Evolutionary conservation across 768 basidiomycete genomes (phyloP).

Genomic region (Russula compacta): DNA sequence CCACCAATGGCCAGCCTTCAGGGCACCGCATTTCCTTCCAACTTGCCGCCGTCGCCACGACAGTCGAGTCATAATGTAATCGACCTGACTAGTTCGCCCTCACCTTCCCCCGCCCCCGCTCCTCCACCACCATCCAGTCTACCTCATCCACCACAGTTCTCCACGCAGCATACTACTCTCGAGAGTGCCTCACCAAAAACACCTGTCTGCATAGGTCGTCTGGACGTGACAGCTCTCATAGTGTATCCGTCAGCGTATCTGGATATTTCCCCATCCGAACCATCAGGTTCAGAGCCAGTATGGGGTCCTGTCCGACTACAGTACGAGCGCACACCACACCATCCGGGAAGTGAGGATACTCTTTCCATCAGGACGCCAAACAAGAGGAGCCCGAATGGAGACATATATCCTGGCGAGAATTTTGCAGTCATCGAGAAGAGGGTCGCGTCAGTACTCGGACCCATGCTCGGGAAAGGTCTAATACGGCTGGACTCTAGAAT

Average conservation of each 20-base stretch:
- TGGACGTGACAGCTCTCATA: slow-evolving; percentile 74
- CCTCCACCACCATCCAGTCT: slow-evolving; percentile 17
- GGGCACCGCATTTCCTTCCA: slow-evolving; percentile 15
- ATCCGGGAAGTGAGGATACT: slow-evolving; percentile 46
- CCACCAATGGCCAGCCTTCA: slow-evolving; percentile 19
- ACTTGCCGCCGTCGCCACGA: background rate
- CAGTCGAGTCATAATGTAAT: slow-evolving; percentile 6
- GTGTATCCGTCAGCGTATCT: slow-evolving; percentile 76
- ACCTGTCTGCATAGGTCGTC: slow-evolving; percentile 81
- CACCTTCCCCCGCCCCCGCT: slow-evolving; percentile 10
- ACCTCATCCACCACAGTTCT: slow-evolving; percentile 16
- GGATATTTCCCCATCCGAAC: slow-evolving; percentile 26
- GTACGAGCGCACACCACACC: slow-evolving; percentile 55
- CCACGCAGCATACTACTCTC: slow-evolving; percentile 30
- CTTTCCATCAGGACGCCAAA: slow-evolving; percentile 70
- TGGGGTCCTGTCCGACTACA: slow-evolving; percentile 64
- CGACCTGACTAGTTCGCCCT: slow-evolving; percentile 12
- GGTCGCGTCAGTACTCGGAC: slow-evolving; percentile 67
- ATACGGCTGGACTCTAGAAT: slow-evolving; percentile 75
- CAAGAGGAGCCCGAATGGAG: slow-evolving; percentile 41
- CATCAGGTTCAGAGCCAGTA: slow-evolving; percentile 37
- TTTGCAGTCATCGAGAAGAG: slow-evolving; percentile 86
- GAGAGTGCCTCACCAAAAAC: slow-evolving; percentile 67
- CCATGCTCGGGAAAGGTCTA: slow-evolving; percentile 77
- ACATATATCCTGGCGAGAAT: slow-evolving; percentile 47